phyloP scores from a whole-genome alignment of 2,329 filamentous ascomycete genomes.

The Fusarium pseudocircinatum region DNA sequence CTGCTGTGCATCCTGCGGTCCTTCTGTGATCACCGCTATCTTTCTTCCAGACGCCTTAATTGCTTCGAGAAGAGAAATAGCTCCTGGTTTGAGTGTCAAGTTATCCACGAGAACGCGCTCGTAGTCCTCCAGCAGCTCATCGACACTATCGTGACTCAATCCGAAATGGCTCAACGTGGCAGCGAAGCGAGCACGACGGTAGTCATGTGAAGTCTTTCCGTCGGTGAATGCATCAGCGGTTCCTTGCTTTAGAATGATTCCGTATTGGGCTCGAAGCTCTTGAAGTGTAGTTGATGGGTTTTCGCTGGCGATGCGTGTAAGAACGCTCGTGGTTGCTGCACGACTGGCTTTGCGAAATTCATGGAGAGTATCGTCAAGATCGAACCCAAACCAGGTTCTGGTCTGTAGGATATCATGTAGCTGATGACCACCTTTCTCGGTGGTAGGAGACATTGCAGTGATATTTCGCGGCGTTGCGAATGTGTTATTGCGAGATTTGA shows the following conservation, averaged over 20 bases:
- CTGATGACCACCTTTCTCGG: rapidly evolving
- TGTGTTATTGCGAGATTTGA: not conserved
- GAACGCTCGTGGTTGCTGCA: constrained; percentile 46
- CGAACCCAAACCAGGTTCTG: constrained; percentile 56
- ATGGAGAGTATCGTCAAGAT: constrained; percentile 60
- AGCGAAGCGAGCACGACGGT: constrained; percentile 52
- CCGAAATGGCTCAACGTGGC: constrained; percentile 45
- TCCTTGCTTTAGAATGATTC: constrained; percentile 45
- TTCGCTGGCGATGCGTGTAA: constrained; percentile 43
- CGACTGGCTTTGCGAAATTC: constrained; percentile 55
- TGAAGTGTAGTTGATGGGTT: not conserved
- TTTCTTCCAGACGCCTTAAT: constrained; percentile 50
- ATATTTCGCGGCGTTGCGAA: no score
- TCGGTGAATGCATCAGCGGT: constrained; percentile 55
- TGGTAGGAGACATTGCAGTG: not conserved
- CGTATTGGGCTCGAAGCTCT: constrained; percentile 43
- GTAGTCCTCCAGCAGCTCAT: constrained; percentile 43
- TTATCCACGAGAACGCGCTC: constrained; percentile 43
- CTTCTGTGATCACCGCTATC: constrained; percentile 57
- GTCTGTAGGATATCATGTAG: not conserved
- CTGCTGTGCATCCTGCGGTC: constrained; percentile 58
- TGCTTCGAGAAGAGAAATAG: constrained; percentile 46
- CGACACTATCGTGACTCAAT: constrained; percentile 26
- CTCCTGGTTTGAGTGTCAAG: constrained; percentile 51
- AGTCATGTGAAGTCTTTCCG: constrained; percentile 55